phyloP scores from a whole-genome alignment of 805 yeast species.

The Nakazawaea ishiwadae region DNA sequence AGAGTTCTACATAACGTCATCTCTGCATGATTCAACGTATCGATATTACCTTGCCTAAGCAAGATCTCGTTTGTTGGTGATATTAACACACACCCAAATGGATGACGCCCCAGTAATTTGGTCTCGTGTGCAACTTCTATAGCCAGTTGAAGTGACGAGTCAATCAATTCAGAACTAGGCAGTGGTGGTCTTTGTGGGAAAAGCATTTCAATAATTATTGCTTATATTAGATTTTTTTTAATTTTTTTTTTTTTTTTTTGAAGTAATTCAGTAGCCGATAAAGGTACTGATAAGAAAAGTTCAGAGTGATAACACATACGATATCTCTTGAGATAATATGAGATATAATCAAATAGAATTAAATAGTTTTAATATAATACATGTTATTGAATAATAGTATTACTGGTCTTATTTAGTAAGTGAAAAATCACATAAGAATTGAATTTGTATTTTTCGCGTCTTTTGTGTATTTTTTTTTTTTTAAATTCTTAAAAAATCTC shows the following conservation, averaged over 20 bases:
- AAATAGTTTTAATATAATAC: too few species aligned
- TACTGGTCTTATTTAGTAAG: too few species aligned
- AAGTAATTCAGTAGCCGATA: neutral
- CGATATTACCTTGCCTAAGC: slow-evolving; percentile 22
- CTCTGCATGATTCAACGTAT: slow-evolving; percentile 27
- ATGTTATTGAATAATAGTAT: too few species aligned
- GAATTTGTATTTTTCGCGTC: neutral
- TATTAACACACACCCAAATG: slow-evolving; percentile 24
- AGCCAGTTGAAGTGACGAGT: slow-evolving; percentile 10
- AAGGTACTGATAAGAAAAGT: neutral
- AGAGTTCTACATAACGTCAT: slow-evolving; percentile 20
- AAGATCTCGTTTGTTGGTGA: slow-evolving; percentile 22
- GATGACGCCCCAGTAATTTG: slow-evolving; percentile 21
- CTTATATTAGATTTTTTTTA: neutral
- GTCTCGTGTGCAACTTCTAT: slow-evolving; percentile 19
- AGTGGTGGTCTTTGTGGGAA: slow-evolving; percentile 16
- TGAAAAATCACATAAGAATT: too few species aligned
- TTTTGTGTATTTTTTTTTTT: neutral
- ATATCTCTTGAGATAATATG: too few species aligned
- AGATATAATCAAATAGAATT: too few species aligned
- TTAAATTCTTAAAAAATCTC: neutral
- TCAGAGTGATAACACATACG: too few species aligned
- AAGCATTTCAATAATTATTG: neutral
- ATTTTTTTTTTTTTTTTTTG: neutral
- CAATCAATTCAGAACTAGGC: slow-evolving; percentile 12